phyloP scores from a whole-genome alignment of 768 basidiomycete species.

The Amanita rimosa region DNA sequence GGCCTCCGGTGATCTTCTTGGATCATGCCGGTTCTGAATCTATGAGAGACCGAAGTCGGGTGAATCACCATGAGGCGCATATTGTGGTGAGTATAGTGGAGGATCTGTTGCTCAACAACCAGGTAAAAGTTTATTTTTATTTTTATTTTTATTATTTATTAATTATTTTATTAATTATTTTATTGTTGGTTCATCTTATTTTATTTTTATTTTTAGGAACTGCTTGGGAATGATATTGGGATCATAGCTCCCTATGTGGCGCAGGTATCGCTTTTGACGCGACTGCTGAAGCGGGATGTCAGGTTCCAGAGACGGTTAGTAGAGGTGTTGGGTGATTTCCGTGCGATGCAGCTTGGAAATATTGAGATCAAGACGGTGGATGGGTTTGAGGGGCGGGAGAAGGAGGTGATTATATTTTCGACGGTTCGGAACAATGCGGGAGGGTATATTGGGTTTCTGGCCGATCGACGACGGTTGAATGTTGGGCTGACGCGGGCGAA shows the following conservation, averaged over 20 bases:
- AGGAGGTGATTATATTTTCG: conserved; percentile 86
- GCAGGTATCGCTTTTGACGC: conserved; percentile 69
- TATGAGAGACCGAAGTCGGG: conserved; percentile 55
- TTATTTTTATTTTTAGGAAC: conserved; percentile 22
- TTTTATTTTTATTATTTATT: conserved; percentile 10
- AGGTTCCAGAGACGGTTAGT: conserved; percentile 44
- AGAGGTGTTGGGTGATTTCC: conserved; percentile 48
- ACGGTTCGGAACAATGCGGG: conserved; percentile 75
- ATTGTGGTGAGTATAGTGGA: conserved; percentile 74
- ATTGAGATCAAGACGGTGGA: conserved; percentile 92
- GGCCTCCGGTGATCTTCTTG: conserved; percentile 66
- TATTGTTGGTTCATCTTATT: no score
- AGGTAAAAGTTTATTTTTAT: conserved; percentile 33
- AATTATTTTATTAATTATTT: no score
- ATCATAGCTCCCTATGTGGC: conserved; percentile 89
- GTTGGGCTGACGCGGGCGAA: conserved; percentile 87
- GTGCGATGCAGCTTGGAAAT: conserved; percentile 49
- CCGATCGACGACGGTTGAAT: conserved; percentile 76
- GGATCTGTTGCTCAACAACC: conserved; percentile 68
- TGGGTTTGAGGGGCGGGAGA: conserved; percentile 90
- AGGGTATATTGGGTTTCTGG: conserved; percentile 82
- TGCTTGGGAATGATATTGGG: conserved; percentile 72
- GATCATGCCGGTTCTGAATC: conserved; percentile 69
- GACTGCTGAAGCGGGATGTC: conserved; percentile 46
- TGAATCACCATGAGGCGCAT: conserved; percentile 69